Conservation (phyloP, 441 rosid genomes). For the Arabidopsis hybrid region DNA sequence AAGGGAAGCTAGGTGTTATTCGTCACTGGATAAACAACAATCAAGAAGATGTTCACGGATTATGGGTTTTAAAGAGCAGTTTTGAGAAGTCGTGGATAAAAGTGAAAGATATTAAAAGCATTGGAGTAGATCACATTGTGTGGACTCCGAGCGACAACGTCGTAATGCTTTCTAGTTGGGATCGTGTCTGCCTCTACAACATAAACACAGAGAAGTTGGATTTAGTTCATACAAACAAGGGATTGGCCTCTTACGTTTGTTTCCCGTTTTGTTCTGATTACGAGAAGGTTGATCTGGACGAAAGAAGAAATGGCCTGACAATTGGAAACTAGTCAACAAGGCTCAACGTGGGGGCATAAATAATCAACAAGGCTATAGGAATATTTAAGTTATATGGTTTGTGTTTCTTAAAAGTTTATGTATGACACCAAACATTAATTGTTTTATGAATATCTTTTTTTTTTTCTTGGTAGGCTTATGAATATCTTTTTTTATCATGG, state of each 20-base stretch:
- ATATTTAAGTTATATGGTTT: too few relatives aligned
- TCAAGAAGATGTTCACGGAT: neutral
- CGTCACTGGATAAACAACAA: neutral
- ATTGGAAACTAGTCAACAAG: neutral
- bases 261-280: conserved; percentile 34
- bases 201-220: conserved; percentile 5
- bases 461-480: too few relatives aligned
- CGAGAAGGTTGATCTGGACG: neutral
- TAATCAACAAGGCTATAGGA: too few relatives aligned
- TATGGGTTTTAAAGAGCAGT: neutral
- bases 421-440: too few relatives aligned
- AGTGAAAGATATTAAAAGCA: neutral
- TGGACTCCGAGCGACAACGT: conserved; percentile 27
- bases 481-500: too few relatives aligned
- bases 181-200: conserved; percentile 17
- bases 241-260: neutral
- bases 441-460: too few relatives aligned
- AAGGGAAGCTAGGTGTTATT: conserved; percentile 34
- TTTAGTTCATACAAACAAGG: neutral
- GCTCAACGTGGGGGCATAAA: neutral
- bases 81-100: neutral
- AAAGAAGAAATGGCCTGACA: neutral
- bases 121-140: neutral
- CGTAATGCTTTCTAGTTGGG: neutral
- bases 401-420: too few relatives aligned